A percentile compares a stretch with the other conserved stretches of the same genome.
These are phyloP conservation scores for Penicillium macrosclerotiorum DNA, from an alignment of 495 filamentous ascomycete species.

Conservation along the genomic window DNA sequence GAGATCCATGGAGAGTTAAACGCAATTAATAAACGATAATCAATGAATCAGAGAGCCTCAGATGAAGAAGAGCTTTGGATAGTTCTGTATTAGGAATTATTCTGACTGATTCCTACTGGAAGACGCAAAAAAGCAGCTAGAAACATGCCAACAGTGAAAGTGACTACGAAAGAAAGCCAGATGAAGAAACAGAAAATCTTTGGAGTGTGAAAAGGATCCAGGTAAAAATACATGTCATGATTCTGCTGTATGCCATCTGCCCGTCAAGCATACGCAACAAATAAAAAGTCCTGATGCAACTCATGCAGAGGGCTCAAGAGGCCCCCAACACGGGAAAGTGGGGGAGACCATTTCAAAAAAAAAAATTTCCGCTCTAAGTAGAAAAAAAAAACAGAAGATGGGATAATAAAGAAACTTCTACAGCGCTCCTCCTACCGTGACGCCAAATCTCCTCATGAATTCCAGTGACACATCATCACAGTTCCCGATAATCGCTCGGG, in stretches of 20 bases:
- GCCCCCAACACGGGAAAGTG: too few relatives aligned
- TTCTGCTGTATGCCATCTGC: slow-evolving; percentile 1
- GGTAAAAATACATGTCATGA: slow-evolving; percentile 9
- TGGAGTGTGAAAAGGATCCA: not conserved
- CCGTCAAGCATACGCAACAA: slow-evolving; percentile 1
- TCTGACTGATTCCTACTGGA: too few relatives aligned
- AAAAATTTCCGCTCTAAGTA: too few relatives aligned
- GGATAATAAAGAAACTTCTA: slow-evolving; percentile 3
- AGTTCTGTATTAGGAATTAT: too few relatives aligned
- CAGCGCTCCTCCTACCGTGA: too few relatives aligned
- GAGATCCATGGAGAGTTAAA: too few relatives aligned
- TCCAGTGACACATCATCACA: too few relatives aligned
- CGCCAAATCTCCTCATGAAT: not conserved
- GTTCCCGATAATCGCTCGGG: slow-evolving; percentile 84
- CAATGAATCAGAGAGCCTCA: too few relatives aligned
- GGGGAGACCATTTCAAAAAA: too few relatives aligned
- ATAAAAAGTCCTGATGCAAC: not conserved
- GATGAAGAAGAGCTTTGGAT: too few relatives aligned
- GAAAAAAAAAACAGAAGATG: not conserved
- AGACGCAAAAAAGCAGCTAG: too few relatives aligned
- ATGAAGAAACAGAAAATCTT: not conserved
- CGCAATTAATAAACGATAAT: too few relatives aligned
- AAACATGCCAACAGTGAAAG: not conserved
- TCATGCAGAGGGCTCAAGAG: slow-evolving; percentile 3
- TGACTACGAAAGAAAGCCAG: not conserved